These are phyloP conservation scores for Apiospora marii DNA, from an alignment of 2,329 filamentous ascomycete genomes.

Conservation along the genomic window DNA sequence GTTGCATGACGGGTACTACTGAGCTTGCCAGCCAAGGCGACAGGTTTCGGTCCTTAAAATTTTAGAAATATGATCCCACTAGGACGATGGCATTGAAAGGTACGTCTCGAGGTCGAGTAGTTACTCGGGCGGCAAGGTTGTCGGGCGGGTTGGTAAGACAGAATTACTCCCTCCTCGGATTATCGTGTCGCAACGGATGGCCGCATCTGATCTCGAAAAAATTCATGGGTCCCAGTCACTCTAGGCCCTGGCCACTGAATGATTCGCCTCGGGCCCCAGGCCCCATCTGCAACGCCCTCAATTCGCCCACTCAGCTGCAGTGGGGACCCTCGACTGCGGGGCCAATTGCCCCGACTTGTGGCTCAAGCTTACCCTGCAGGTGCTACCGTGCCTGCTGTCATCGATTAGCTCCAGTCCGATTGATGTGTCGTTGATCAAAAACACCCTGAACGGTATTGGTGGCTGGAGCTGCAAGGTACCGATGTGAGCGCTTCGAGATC, in stretches of 20 bases:
- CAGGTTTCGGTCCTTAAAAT: not conserved
- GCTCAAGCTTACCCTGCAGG: constrained; percentile 13
- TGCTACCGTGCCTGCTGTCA: not conserved
- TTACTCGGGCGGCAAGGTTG: not conserved
- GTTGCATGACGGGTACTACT: constrained; percentile 53
- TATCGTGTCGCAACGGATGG: constrained; percentile 2
- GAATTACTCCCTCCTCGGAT: not conserved
- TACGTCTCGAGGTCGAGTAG: not conserved
- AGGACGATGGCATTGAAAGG: not conserved
- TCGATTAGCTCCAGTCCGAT: not conserved
- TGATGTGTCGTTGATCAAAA: not conserved
- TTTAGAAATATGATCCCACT: not conserved
- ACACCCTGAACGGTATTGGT: not conserved
- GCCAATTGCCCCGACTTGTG: constrained; percentile 20
- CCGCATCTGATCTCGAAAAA: constrained; percentile 19
- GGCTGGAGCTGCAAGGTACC: constrained; percentile 13
- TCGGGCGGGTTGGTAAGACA: not conserved
- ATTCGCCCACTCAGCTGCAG: not conserved
- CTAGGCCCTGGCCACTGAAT: constrained; percentile 18
- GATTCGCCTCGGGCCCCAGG: not conserved
- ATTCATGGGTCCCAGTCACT: constrained; percentile 14
- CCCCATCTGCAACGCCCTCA: not conserved
- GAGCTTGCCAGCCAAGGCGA: constrained; percentile 28
- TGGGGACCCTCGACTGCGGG: constrained; percentile 1
- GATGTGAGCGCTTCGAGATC: not conserved